Base-by-base conservation (phyloP, 257 asterid genomes). In the Nicotiana attenuata region DNA sequence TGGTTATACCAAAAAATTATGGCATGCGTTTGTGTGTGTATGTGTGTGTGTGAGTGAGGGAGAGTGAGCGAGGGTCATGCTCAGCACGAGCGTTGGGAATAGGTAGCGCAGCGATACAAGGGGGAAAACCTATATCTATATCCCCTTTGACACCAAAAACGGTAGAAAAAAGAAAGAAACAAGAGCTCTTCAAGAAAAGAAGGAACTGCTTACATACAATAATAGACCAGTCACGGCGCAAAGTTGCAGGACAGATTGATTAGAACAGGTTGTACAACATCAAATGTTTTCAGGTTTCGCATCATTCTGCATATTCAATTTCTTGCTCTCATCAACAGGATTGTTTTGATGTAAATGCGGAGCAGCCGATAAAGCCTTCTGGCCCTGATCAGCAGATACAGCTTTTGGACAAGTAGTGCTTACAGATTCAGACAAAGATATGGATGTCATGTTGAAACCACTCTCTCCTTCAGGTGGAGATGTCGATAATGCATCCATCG, bases 381-480 rank as follows among this genome's bases (percentile, higher is more conserved):
- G 77, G 59, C 75, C 80, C 60, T 83, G 88, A 11, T 76, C 57
- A 20, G 93, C 83, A 15, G 86, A 60, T 57, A 80, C 76, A 76
- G 59, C 87, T 26, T 82, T 84, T 22, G 78, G 59, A 64, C 59
- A 75, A 80, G 85, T 86, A 8, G 33, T 78, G 82, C 83, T 77
- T 76, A 82, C 86, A 71, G 76, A 68, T 73, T 77, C 83, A 28
- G 88, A 80, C 80, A 81, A 45, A 78, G 86, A 76, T 33, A 85
- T 77, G 45, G 89, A 77, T 64, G 85, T 55, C 33, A n/a, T 47
- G 19, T 68, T 33, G 75, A 31, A 26, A 20, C 56, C 28, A 60
- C 64, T 80, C 68, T 80, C 85, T 29, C 86, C 50, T 73, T 81
- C 84, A 13, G 75, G 86, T 1, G 20, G 77, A 33, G 86, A 78